Base-by-base conservation (phyloP, 768 basidiomycete genomes). In the Naganishia friedmannii region DNA sequence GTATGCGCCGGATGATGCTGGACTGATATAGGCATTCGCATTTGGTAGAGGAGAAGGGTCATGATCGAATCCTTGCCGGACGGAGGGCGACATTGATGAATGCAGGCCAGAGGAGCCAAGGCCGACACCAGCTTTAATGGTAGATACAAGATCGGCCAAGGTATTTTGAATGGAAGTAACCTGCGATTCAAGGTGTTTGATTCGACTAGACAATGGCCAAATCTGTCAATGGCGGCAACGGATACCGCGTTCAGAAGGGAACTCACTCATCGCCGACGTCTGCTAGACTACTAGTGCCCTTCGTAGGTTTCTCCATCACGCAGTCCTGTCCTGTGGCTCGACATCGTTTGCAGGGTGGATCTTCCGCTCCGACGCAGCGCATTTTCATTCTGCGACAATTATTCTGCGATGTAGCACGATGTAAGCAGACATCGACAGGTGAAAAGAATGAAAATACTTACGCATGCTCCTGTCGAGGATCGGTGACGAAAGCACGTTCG, bases 301-400 rank as follows among this genome's bases (percentile, higher is more conserved):
- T 71, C 15, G 74, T 88, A 2, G 94, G 94, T 76, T 96, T 96
- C 81, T 97, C 94, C 79, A 97, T 95, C 39, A 96, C 85, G 83
- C 94, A 97, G 51, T 93, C 91, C 15, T 96, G 84, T 2, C 91
- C 90, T 23, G 90, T 89, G 75, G 92, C 90, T 37, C 91, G 86
- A 82, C 94, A 97, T 53, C 94, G 87, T 76, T 90, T 88, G 82
- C 94, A 97, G n/a, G 94, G 94, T 29, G 94, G 93, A 76, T 91
- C 93, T 79, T 96, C 94, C 19, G 93, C 94, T 1, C 92, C 93
- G 6, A 94, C 92, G 78, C 93, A 97, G 75, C 93, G 86, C 94
- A 96, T 96, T 83, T 96, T 96, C 84, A 94, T 93, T 77, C 92
- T 91, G 75, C 93, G 85, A 81, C 93, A 95, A 21, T 92, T 91